Conservation (phyloP, 768 basidiomycete genomes). For the Lyophyllum semitale region DNA sequence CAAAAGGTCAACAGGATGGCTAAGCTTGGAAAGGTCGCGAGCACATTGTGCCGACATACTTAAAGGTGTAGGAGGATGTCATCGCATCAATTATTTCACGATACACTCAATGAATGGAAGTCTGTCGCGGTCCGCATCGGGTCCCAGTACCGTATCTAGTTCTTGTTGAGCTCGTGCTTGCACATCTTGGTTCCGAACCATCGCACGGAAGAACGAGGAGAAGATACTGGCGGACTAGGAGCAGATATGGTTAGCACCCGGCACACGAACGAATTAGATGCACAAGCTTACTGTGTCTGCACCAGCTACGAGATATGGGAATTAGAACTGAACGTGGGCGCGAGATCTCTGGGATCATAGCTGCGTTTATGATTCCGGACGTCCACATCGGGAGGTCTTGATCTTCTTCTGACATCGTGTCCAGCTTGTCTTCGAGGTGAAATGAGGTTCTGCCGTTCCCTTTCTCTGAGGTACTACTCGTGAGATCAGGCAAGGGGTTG, state of each 20-base stretch:
- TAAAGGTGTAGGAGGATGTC: no score
- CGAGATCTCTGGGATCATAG: not conserved
- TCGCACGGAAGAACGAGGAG: conserved; percentile 7
- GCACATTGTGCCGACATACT: no score
- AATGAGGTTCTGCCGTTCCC: not conserved
- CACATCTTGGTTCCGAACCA: conserved; percentile 24
- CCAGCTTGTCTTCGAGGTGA: not conserved
- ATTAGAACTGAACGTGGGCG: no score
- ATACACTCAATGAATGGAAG: no score
- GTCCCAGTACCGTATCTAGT: conserved; percentile 17
- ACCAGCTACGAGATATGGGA: not conserved
- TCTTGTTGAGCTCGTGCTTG: conserved; percentile 16
- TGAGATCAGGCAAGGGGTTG: not conserved
- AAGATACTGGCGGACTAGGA: not conserved
- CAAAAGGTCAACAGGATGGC: no score
- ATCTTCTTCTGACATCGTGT: not conserved
- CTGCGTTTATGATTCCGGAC: not conserved
- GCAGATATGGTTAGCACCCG: not conserved
- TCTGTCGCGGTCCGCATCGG: conserved; percentile 7
- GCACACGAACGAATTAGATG: not conserved
- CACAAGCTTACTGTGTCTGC: not conserved
- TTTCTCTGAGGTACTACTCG: not conserved
- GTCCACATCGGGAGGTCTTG: not conserved
- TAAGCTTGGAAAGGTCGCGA: no score
- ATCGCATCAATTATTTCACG: no score